phyloP scores from a whole-genome alignment of 148 eudicot genomes.

The Chenopodium formosanum region DNA sequence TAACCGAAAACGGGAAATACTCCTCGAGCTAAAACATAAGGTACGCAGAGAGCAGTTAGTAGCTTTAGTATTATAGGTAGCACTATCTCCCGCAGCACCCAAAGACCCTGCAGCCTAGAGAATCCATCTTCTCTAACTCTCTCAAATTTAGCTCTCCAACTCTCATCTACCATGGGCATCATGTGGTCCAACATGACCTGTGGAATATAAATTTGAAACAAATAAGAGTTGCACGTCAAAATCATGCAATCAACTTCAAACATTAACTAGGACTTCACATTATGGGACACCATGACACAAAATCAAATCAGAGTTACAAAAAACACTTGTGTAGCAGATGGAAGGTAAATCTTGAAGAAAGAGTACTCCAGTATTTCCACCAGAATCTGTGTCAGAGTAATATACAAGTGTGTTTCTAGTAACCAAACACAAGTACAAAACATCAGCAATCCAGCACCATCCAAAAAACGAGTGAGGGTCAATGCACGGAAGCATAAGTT shows the following conservation, averaged over 20 bases:
- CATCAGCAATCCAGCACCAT: neutral
- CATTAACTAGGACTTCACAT: neutral
- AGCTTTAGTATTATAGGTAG: slow-evolving; percentile 83
- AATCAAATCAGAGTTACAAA: too few relatives aligned
- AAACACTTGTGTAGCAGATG: too few relatives aligned
- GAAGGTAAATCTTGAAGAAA: too few relatives aligned
- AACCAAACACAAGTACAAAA: neutral
- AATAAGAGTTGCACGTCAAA: neutral
- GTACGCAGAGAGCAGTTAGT: slow-evolving; percentile 87
- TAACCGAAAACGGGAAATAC: slow-evolving; percentile 86
- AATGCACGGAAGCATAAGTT: neutral
- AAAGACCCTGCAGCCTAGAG: slow-evolving; percentile 81
- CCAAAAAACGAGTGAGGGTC: too few relatives aligned
- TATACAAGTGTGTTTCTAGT: neutral
- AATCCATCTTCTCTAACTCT: slow-evolving; percentile 94
- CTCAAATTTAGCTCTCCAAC: slow-evolving; percentile 86
- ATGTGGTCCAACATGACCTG: slow-evolving; percentile 96
- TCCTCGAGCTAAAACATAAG: slow-evolving; percentile 85
- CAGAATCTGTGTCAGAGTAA: neutral
- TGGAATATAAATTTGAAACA: neutral
- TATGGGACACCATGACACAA: neutral
- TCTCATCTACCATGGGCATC: slow-evolving; percentile 86
- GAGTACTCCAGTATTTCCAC: neutral
- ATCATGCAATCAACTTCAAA: neutral
- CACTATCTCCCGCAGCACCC: slow-evolving; percentile 95